A percentile compares a stretch with the other conserved stretches of the same genome.
Conservation (phyloP, 1,284 basidiomycete genomes). For the Mycosarcoma mackinlayi region DNA sequence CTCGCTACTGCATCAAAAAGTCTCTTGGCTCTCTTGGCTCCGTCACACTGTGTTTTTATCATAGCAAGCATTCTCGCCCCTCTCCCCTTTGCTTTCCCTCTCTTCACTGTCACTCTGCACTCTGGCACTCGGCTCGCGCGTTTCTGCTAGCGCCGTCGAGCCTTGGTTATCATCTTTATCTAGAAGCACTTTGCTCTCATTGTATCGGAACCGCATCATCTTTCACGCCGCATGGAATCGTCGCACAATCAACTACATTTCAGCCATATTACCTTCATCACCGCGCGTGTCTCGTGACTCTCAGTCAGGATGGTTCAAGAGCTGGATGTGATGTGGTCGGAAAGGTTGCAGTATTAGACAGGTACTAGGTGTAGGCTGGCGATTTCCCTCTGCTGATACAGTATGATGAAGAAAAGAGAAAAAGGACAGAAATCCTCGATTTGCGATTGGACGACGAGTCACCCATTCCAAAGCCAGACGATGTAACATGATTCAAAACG, state of each 20-base stretch:
- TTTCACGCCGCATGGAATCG: slow-evolving; percentile 21
- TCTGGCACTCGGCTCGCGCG: slow-evolving; percentile 16
- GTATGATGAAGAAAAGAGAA: background rate
- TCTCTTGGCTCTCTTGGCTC: slow-evolving; percentile 15
- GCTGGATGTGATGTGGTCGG: background rate
- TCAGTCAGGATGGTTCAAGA: no score
- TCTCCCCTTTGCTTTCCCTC: background rate
- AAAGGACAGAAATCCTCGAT: slow-evolving; percentile 19
- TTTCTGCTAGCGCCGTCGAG: slow-evolving; percentile 6
- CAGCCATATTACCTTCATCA: background rate
- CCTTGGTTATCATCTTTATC: slow-evolving; percentile 8
- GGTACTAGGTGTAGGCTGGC: background rate
- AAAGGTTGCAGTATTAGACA: slow-evolving; percentile 1
- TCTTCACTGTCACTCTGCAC: slow-evolving; percentile 18
- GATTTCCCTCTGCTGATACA: no score
- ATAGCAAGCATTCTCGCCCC: slow-evolving; percentile 27
- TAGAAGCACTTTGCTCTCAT: slow-evolving; percentile 8
- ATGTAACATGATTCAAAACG: slow-evolving; percentile 3
- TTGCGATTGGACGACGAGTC: slow-evolving; percentile 43
- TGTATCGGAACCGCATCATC: slow-evolving; percentile 30
- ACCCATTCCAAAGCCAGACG: background rate
- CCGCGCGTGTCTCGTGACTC: no score
- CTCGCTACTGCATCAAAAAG: slow-evolving; percentile 12
- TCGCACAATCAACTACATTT: slow-evolving; percentile 19
- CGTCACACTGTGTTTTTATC: slow-evolving; percentile 46